A percentile compares a stretch with the other conserved stretches of the same genome.
Conservation (phyloP, 2,329 filamentous ascomycete species). For the Teratosphaeria zuluensis region DNA sequence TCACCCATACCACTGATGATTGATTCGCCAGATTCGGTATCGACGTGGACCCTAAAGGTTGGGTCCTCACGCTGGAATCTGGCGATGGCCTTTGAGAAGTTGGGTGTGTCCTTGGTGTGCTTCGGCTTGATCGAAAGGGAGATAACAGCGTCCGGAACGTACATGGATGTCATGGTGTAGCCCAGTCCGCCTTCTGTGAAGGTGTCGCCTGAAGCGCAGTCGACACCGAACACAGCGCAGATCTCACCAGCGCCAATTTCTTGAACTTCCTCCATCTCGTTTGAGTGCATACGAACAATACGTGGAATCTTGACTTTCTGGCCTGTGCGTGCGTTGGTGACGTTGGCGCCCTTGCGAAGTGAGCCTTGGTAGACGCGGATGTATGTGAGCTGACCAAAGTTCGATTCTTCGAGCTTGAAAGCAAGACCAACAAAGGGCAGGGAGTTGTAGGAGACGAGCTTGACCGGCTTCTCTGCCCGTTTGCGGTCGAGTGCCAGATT, state of each 20-base stretch:
- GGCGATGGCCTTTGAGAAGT: constrained; percentile 98
- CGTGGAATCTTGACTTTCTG: constrained; percentile 95
- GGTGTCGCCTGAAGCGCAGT: constrained; percentile 94
- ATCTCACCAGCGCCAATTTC: constrained; percentile 96
- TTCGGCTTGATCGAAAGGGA: constrained; percentile 96
- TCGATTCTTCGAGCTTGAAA: constrained; percentile 98
- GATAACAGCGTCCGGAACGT: constrained; percentile 94
- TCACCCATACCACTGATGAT: constrained; percentile 99
- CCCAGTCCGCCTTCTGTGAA: constrained; percentile 90
- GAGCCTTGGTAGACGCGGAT: constrained; percentile 96
- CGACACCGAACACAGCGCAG: constrained; percentile 94
- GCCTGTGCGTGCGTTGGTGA: constrained; percentile 87
- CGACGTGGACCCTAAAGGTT: constrained; percentile 90
- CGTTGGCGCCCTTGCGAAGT: constrained; percentile 75
- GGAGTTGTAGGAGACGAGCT: constrained; percentile 85
- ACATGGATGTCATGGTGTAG: constrained; percentile 97
- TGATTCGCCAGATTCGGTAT: constrained; percentile 86
- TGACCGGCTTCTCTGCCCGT: constrained; percentile 67
- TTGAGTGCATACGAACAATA: constrained; percentile 98
- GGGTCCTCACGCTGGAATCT: constrained; percentile 97
- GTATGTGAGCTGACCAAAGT: constrained; percentile 96
- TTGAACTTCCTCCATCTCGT: constrained; percentile 94
- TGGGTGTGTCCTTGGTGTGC: constrained; percentile 78
- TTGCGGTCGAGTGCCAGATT: constrained; percentile 82
- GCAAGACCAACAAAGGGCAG: constrained; percentile 90